Conservation (phyloP, 768 basidiomycete genomes). For the Suillus occidentalis region DNA sequence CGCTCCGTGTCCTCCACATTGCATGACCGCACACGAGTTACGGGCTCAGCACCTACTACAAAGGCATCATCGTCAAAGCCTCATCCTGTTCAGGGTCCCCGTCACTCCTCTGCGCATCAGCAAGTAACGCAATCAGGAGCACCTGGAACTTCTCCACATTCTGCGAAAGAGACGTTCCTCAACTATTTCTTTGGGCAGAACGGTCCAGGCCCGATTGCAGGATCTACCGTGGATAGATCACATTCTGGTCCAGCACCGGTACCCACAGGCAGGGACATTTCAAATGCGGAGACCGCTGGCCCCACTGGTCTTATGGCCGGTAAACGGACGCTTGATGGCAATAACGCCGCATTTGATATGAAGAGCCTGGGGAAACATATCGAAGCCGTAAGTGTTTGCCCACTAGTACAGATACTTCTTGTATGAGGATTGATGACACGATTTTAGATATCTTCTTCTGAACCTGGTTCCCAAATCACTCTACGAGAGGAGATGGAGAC, state of each 20-base stretch:
- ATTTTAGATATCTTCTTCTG: slow-evolving; percentile 50
- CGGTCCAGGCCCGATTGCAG: slow-evolving; percentile 71
- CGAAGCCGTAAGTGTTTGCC: slow-evolving; percentile 74
- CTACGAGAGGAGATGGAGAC: slow-evolving; percentile 96
- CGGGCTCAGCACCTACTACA: slow-evolving; percentile 36
- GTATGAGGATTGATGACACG: slow-evolving; percentile 9
- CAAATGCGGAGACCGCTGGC: slow-evolving; percentile 49
- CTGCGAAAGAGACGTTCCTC: slow-evolving; percentile 88
- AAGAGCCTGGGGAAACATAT: slow-evolving; percentile 97
- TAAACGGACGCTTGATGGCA: slow-evolving; percentile 68
- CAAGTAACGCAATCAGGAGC: slow-evolving; percentile 33
- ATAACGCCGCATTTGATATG: slow-evolving; percentile 93
- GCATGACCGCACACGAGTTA: slow-evolving; percentile 69
- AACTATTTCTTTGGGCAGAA: slow-evolving; percentile 98
- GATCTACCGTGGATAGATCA: slow-evolving; percentile 48
- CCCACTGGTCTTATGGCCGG: slow-evolving; percentile 66
- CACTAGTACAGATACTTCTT: slow-evolving; percentile 8
- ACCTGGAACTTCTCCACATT: slow-evolving; percentile 43
- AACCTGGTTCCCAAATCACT: slow-evolving; percentile 63
- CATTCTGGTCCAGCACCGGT: slow-evolving; percentile 31
- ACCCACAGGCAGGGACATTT: slow-evolving; percentile 65
- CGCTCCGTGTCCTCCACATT: slow-evolving; percentile 79
- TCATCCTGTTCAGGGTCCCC: slow-evolving; percentile 31
- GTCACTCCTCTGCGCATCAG: slow-evolving; percentile 37
- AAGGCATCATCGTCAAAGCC: slow-evolving; percentile 25